Conservation (phyloP, 129 eudicot species). For the Flaveria ramosissima region DNA sequence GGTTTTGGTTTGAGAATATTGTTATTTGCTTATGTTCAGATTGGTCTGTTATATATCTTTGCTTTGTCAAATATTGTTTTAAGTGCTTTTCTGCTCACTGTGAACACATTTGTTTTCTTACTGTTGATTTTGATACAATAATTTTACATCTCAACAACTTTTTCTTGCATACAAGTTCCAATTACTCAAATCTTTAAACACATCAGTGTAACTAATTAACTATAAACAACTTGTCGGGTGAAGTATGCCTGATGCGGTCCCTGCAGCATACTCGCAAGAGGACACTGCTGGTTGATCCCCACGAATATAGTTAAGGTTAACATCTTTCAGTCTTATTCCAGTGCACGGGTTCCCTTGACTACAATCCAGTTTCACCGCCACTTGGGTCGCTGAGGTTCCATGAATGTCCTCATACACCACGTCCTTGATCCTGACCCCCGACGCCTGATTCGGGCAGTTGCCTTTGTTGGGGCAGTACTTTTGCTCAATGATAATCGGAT, state of each 20-base stretch:
- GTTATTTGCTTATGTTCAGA: slow-evolving; percentile 14
- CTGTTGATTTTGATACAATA: background rate
- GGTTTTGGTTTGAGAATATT: slow-evolving; percentile 29
- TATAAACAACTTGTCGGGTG: slow-evolving; percentile 46
- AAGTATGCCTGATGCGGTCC: slow-evolving; percentile 33
- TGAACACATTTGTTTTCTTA: background rate
- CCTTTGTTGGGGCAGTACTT: slow-evolving; percentile 43
- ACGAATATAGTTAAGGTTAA: slow-evolving; percentile 31
- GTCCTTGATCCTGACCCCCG: background rate
- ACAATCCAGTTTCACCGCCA: slow-evolving; percentile 31
- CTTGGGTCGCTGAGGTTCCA: slow-evolving; percentile 30
- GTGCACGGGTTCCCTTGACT: slow-evolving; percentile 43
- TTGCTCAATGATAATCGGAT: slow-evolving; percentile 52
- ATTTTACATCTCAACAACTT: background rate
- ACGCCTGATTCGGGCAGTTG: slow-evolving; percentile 41
- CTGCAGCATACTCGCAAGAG: slow-evolving; percentile 46
- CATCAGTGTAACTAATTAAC: background rate
- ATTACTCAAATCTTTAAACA: slow-evolving; percentile 5
- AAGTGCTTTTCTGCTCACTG: background rate
- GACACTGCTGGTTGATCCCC: slow-evolving; percentile 26
- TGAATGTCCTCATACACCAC: slow-evolving; percentile 18
- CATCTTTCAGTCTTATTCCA: slow-evolving; percentile 40
- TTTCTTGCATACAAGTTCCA: too few relatives aligned
- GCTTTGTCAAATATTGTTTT: slow-evolving; percentile 34
- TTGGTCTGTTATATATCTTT: slow-evolving; percentile 32